phyloP scores from a whole-genome alignment of 768 basidiomycete genomes.

The Calocera cornea region DNA sequence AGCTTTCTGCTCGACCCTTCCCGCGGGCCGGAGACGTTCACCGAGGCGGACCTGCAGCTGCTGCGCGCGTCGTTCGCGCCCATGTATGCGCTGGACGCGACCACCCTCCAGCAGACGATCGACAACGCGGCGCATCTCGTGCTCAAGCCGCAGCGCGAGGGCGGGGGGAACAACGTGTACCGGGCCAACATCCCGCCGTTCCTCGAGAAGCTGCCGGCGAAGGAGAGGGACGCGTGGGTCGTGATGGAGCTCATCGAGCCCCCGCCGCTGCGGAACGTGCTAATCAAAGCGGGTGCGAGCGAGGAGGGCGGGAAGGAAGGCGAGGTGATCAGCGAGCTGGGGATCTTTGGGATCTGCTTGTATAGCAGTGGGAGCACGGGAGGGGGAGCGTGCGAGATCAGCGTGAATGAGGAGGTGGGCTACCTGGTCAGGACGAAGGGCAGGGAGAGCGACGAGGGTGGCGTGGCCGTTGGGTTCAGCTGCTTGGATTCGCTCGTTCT shows the following conservation, averaged over 20 bases:
- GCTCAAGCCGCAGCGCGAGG: slow-evolving; percentile 95
- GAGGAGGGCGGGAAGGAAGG: slow-evolving; percentile 37
- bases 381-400: slow-evolving; percentile 18
- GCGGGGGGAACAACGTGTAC: slow-evolving; percentile 94
- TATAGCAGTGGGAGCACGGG: slow-evolving; percentile 39
- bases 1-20: slow-evolving; percentile 39
- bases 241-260: slow-evolving; percentile 87
- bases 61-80: slow-evolving; percentile 71
- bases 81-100: slow-evolving; percentile 65
- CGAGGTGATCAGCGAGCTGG: slow-evolving; percentile 78
- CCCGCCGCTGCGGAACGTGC: slow-evolving; percentile 54
- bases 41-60: slow-evolving; percentile 33
- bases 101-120: slow-evolving; percentile 14
- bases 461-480: slow-evolving; percentile 71
- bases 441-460: slow-evolving; percentile 82
- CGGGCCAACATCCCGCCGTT: slow-evolving; percentile 66
- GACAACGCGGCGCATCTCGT: slow-evolving; percentile 46
- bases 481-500: slow-evolving; percentile 59
- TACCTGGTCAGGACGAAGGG: slow-evolving; percentile 29
- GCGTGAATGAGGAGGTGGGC: slow-evolving; percentile 10
- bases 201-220: slow-evolving; percentile 43
- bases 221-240: slow-evolving; percentile 77
- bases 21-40: slow-evolving; percentile 20
- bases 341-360: slow-evolving; percentile 79
- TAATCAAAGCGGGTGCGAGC: slow-evolving; percentile 53